phyloP scores from a whole-genome alignment of 2,329 filamentous ascomycete genomes.

The Fusarium sambucinum region DNA sequence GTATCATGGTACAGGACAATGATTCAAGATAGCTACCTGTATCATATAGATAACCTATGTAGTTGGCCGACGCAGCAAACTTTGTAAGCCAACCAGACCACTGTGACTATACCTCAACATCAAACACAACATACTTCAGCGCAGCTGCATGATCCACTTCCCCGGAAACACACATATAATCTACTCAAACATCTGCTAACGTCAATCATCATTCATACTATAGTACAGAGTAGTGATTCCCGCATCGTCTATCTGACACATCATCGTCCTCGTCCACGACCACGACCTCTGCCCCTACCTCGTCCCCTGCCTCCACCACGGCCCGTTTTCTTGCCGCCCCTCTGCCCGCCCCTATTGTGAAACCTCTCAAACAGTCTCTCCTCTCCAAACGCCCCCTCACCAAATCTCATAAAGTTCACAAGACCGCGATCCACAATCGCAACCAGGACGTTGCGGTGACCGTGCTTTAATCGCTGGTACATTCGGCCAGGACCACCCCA shows the following conservation, averaged over 20 bases:
- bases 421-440: conserved; percentile 92
- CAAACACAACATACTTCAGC: conserved; percentile 18
- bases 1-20: not conserved
- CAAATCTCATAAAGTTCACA: conserved; percentile 86
- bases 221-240: conserved; percentile 27
- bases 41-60: not conserved
- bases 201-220: conserved; percentile 22
- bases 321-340: conserved; percentile 58
- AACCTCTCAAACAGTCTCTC: conserved; percentile 77
- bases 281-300: conserved; percentile 46
- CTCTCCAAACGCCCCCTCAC: conserved; percentile 81
- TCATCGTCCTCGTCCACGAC: conserved; percentile 42
- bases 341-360: conserved; percentile 55
- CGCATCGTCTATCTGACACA: conserved; percentile 32
- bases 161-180: not conserved
- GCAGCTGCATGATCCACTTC: conserved; percentile 10
- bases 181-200: conserved; percentile 3
- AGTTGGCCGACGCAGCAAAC: not conserved
- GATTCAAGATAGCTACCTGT: not conserved
- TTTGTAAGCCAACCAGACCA: conserved; percentile 8
- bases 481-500: conserved; percentile 62
- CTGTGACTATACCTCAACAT: not conserved
- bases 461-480: conserved; percentile 85
- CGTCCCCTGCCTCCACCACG: conserved; percentile 55
- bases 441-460: conserved; percentile 83